Percentiles rank a stretch among this genome's conserved stretches.
phyloP scores from a whole-genome alignment of 768 basidiomycete genomes.

The Podaxis sp. region DNA sequence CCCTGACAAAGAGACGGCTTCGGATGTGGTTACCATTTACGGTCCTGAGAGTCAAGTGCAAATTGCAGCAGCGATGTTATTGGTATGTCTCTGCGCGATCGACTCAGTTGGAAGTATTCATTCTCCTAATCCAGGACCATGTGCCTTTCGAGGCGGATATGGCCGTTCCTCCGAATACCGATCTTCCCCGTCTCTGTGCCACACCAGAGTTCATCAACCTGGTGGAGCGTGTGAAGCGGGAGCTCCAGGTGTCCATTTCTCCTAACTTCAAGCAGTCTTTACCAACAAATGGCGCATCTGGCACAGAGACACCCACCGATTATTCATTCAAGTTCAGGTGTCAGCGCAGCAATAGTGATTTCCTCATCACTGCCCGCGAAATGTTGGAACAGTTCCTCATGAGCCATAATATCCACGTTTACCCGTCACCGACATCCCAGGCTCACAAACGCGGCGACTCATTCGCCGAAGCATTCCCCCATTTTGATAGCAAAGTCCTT shows the following conservation, averaged over 20 bases:
- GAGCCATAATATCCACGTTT: constrained; percentile 79
- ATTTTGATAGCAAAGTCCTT: constrained; percentile 93
- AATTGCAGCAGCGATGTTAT: constrained; percentile 93
- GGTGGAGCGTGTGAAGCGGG: constrained; percentile 88
- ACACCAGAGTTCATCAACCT: constrained; percentile 86
- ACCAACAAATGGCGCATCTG: constrained; percentile 45
- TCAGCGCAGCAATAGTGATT: constrained; percentile 93
- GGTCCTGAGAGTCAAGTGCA: constrained; percentile 97
- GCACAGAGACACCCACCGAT: constrained; percentile 62
- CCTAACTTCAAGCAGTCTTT: constrained; percentile 68
- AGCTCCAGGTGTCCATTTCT: constrained; percentile 87
- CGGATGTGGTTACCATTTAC: constrained; percentile 93
- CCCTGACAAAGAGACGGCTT: constrained; percentile 92
- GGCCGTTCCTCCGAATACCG: constrained; percentile 81
- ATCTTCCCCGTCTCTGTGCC: constrained; percentile 71
- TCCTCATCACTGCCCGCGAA: constrained; percentile 85
- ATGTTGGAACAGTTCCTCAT: constrained; percentile 90
- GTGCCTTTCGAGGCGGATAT: constrained; percentile 97
- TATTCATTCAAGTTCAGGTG: constrained; percentile 95
- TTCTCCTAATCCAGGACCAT: constrained; percentile 62
- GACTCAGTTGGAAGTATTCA: not conserved
- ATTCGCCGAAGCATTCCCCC: constrained; percentile 93
- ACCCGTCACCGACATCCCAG: constrained; percentile 76
- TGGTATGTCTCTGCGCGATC: constrained; percentile 51
- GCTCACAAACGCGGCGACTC: constrained; percentile 88